These are phyloP conservation scores for Candida broadrunensis DNA, from an alignment of 805 yeast species.

Conservation along the genomic window DNA sequence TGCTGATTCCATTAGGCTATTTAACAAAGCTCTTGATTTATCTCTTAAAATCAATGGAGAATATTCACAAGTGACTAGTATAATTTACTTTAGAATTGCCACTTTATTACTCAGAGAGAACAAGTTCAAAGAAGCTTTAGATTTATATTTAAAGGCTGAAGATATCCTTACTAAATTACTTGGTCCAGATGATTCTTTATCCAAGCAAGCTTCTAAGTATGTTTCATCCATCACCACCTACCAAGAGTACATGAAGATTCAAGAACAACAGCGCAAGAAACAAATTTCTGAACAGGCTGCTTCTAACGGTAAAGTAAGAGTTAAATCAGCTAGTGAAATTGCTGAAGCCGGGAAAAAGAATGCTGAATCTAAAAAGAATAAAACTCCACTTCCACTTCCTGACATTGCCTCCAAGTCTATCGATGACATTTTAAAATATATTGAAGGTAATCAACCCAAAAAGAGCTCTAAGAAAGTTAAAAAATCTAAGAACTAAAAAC, in stretches of 20 bases:
- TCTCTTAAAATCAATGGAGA: slow-evolving; percentile 54
- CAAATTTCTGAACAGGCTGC: slow-evolving; percentile 16
- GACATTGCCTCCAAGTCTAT: slow-evolving; percentile 62
- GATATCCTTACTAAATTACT: slow-evolving; percentile 52
- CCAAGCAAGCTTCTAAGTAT: slow-evolving; percentile 69
- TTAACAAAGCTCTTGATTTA: slow-evolving; percentile 50
- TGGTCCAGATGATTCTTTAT: slow-evolving; percentile 66
- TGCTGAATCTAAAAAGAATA: slow-evolving; percentile 12
- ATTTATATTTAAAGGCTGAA: slow-evolving; percentile 54
- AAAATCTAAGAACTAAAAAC: background rate
- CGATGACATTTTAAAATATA: slow-evolving; percentile 69
- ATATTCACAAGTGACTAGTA: slow-evolving; percentile 59
- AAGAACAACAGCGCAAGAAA: slow-evolving; percentile 29
- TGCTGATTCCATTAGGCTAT: slow-evolving; percentile 49
- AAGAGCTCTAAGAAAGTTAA: background rate
- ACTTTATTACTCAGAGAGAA: slow-evolving; percentile 47
- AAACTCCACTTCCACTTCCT: slow-evolving; percentile 36
- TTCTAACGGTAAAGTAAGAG: slow-evolving; percentile 18
- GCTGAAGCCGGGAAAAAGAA: slow-evolving; percentile 11
- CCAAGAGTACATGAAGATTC: slow-evolving; percentile 42
- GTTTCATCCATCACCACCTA: slow-evolving; percentile 53
- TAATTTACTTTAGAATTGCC: slow-evolving; percentile 59
- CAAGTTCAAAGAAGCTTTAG: slow-evolving; percentile 55
- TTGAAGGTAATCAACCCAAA: slow-evolving; percentile 47
- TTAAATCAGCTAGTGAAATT: slow-evolving; percentile 10